Evolutionary conservation across 2,329 filamentous ascomycete genomes (phyloP).

Genomic region (Paracamarosporium sp.): DNA sequence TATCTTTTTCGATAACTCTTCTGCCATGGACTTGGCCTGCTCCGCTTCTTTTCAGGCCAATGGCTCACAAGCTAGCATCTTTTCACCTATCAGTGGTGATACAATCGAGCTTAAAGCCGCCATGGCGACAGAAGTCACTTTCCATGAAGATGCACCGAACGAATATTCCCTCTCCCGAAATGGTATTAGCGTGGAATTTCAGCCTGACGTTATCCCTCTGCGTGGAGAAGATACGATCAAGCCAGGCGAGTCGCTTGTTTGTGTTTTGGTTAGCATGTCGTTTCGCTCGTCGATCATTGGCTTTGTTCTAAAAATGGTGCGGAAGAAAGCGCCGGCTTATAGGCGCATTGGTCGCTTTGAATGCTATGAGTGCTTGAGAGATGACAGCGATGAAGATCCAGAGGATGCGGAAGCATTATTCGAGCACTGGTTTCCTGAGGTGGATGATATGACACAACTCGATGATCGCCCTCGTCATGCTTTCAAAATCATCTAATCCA

Average conservation of each 20-base stretch:
- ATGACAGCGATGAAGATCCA: conserved; percentile 34
- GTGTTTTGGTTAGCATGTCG: conserved; percentile 45
- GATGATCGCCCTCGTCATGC: conserved; percentile 37
- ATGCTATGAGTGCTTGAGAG: conserved; percentile 42
- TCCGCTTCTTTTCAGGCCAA: conserved; percentile 33
- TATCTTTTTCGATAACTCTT: conserved; percentile 43
- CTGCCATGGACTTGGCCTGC: conserved; percentile 45
- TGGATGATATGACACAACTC: conserved; percentile 44
- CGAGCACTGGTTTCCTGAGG: conserved; percentile 43
- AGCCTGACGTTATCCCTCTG: conserved; percentile 36
- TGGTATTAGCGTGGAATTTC: conserved; percentile 39
- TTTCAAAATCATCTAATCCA: conserved; percentile 37
- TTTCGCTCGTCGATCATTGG: conserved; percentile 44
- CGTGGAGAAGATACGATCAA: conserved; percentile 33
- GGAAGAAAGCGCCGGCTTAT: conserved; percentile 27
- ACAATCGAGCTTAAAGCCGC: conserved; percentile 37
- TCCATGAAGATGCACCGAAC: conserved; percentile 20
- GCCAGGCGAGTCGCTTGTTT: conserved; percentile 38
- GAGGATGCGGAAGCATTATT: conserved; percentile 45
- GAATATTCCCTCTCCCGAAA: conserved; percentile 36
- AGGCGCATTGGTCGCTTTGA: conserved; percentile 44
- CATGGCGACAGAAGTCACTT: conserved; percentile 41
- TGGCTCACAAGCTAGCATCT: conserved; percentile 23
- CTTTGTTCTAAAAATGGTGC: conserved; percentile 33
- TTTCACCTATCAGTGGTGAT: conserved; percentile 40